Evolutionary conservation across 495 filamentous ascomycete species (phyloP).

Genomic region (Astrothelium subdiscretum): DNA sequence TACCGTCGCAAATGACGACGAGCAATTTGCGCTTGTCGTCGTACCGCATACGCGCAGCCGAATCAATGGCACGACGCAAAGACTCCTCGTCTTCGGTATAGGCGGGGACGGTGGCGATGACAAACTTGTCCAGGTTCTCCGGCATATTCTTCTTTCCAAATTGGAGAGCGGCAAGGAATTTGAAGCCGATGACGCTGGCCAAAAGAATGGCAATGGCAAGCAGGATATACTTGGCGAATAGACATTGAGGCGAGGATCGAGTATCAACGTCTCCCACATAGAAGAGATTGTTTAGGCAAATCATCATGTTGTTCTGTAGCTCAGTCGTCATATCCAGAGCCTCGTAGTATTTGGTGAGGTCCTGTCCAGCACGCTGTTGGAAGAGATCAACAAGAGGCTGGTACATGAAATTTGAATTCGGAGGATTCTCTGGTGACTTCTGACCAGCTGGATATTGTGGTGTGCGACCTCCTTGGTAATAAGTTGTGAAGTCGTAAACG

Average conservation of each 20-base stretch:
- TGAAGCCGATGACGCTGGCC: constrained; percentile 74
- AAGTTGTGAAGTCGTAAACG: constrained; percentile 88
- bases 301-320: constrained; percentile 55
- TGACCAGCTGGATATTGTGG: constrained; percentile 42
- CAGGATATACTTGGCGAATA: constrained; percentile 83
- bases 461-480: constrained; percentile 63
- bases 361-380: constrained; percentile 58
- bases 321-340: constrained; percentile 43
- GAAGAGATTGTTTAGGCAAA: constrained; percentile 91
- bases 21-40: constrained; percentile 97
- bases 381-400: constrained; percentile 63
- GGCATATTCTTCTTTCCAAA: constrained; percentile 84
- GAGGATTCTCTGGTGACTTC: constrained; percentile 35
- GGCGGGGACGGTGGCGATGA: constrained; percentile 94
- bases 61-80: constrained; percentile 91
- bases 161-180: constrained; percentile 92
- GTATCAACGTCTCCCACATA: constrained; percentile 90
- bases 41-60: constrained; percentile 88
- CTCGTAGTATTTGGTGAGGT: constrained; percentile 78
- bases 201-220: constrained; percentile 82
- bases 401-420: constrained; percentile 76
- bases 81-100: constrained; percentile 99
- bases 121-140: constrained; percentile 94
- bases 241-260: constrained; percentile 71
- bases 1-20: constrained; percentile 90